Base-by-base conservation (phyloP, 2,329 filamentous ascomycete species). In the Phaeophleospora eucalypticola region DNA sequence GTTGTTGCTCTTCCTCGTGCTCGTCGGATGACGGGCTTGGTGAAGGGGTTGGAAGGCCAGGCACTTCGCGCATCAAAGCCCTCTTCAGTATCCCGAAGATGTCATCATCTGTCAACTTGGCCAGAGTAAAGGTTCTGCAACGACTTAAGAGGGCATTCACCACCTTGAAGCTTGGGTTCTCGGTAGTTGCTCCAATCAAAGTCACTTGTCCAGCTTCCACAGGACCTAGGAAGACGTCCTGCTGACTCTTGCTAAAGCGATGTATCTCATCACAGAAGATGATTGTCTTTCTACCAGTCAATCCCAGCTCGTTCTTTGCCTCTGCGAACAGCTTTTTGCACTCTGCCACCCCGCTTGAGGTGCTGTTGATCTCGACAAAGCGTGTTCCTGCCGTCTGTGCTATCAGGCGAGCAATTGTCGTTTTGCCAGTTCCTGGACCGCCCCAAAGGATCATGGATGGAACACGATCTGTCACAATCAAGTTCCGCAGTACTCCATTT, bases 181-280 rank as follows among this genome's bases (percentile, higher is more conserved):
- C 93, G 0, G 93, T 98, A 3, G 93, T 98, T 4, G 93, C 93
- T 9, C 90, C 93, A 51, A 97, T 93, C 21, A 98, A 75, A 0
- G 88, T 96, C 55, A 98, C 84, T 20, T 87, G 86, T 4, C 93
- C 93, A 1, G 83, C 83, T 69, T 98, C 93, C 17, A 97, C 91
- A 0, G 91, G 91, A 14, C 86, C 88, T 1, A 98, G 74, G 58
- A 97, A 97, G 1, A 96, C 86, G 68, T 97, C 93, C 64, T 98
- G 93, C 66, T 97, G 93, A 0, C 83, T 78, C 69, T 95, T 96
- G 58, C 80, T 86, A 73, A 95, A 95, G 20, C 91, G 75, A 68
- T 95, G 89, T 39, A 96, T 93, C 73, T 97, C 93, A 70, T 98
- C 93, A 71, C 91, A 96, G 67, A 98, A 98, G 54, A 98, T 82